These are phyloP conservation scores for Fusarium caatingaense DNA, from an alignment of 2,329 filamentous ascomycete species.

Conservation along the genomic window DNA sequence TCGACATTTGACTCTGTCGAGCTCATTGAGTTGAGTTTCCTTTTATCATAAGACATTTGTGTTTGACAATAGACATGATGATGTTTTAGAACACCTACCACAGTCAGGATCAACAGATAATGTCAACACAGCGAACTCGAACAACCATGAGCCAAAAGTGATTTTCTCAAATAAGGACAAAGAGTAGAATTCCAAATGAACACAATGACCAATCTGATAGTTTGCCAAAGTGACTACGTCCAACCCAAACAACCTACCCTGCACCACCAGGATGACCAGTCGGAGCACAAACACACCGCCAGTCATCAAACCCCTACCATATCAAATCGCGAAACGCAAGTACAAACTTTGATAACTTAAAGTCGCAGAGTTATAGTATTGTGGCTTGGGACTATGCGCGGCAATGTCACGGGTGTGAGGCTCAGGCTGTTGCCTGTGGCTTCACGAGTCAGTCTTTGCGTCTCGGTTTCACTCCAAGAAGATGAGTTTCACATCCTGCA, in stretches of 20 bases:
- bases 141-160: neutral
- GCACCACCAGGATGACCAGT: neutral
- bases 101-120: neutral
- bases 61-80: accelerated
- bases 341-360: slow-evolving; percentile 12
- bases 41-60: neutral
- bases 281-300: slow-evolving; percentile 22
- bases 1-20: neutral
- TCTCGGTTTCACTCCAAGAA: neutral
- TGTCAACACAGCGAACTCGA: neutral
- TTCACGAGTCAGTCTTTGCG: slow-evolving; percentile 31
- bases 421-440: slow-evolving; percentile 7
- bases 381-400: neutral
- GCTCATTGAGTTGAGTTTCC: neutral
- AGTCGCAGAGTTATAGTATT: neutral
- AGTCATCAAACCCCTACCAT: neutral
- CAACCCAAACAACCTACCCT: slow-evolving; percentile 19
- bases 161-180: neutral
- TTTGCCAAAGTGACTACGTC: neutral
- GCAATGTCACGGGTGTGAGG: slow-evolving; percentile 1
- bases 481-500: neutral
- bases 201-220: neutral
- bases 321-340: slow-evolving; percentile 23
- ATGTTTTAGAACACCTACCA: accelerated
- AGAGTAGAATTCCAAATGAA: neutral